These are phyloP conservation scores for Clarireedia homoeocarpa DNA, from an alignment of 2,329 filamentous ascomycete genomes.

Conservation along the genomic window DNA sequence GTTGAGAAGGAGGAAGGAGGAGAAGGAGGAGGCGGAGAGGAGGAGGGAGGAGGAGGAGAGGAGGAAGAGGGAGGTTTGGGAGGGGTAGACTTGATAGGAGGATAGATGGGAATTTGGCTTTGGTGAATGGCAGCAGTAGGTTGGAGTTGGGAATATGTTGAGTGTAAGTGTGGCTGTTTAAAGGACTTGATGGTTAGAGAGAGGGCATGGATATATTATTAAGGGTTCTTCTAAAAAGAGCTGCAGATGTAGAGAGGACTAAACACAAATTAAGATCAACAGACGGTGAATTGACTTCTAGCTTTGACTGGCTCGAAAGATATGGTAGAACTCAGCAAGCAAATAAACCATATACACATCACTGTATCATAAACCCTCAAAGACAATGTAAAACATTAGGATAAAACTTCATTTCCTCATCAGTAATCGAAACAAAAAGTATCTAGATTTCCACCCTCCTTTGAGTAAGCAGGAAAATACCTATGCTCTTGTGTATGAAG, in stretches of 20 bases:
- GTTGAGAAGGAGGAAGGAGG: conserved; percentile 64
- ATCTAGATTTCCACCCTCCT: conserved; percentile 12
- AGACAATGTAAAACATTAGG: no score
- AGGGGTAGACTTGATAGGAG: conserved; percentile 42
- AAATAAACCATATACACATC: no score
- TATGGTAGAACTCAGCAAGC: no score
- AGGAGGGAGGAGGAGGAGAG: conserved; percentile 59
- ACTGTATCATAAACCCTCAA: no score
- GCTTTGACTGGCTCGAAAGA: no score
- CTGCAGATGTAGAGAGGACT: no score
- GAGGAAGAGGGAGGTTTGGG: conserved; percentile 83
- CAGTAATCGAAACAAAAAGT: conserved; percentile 4
- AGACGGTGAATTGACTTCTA: no score
- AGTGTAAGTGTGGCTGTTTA: not conserved
- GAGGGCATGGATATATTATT: no score
- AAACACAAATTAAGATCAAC: no score
- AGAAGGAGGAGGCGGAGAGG: conserved; percentile 53
- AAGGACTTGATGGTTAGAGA: no score
- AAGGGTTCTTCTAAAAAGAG: no score
- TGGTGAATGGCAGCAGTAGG: not conserved
- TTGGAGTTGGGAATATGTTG: not conserved
- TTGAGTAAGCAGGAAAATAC: not conserved
- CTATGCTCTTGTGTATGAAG: conserved; percentile 15
- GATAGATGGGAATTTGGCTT: not conserved
- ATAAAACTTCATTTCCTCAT: not conserved